Evolutionary conservation across 225 moss, liverwort and hornwort genomes (phyloP).

Genomic region (Ulota crispa): DNA sequence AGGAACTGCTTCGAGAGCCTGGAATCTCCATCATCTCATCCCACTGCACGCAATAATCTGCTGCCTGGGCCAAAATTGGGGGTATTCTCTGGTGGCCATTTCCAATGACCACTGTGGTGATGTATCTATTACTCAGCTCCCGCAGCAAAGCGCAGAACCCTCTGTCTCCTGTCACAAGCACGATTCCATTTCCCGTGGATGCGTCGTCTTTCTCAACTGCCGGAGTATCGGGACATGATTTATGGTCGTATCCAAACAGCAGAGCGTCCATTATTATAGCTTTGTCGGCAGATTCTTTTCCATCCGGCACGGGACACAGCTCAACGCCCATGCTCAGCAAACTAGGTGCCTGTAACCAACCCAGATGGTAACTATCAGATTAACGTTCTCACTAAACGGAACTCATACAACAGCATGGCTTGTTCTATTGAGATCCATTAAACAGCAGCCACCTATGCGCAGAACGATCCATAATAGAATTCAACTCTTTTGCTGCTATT

Average conservation of each 20-base stretch:
- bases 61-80: slow-evolving; percentile 62
- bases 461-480: background rate
- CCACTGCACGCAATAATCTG: slow-evolving; percentile 68
- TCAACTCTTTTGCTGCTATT: background rate
- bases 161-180: slow-evolving; percentile 74
- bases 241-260: slow-evolving; percentile 75
- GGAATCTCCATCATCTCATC: slow-evolving; percentile 69
- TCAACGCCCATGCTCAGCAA: slow-evolving; percentile 68
- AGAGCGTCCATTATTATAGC: slow-evolving; percentile 76
- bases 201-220: slow-evolving; percentile 19
- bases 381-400: background rate
- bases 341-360: slow-evolving; percentile 60
- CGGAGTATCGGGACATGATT: slow-evolving; percentile 50
- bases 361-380: background rate
- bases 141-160: slow-evolving; percentile 71
- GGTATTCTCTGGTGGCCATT: slow-evolving; percentile 78
- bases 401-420: background rate
- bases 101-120: slow-evolving; percentile 73
- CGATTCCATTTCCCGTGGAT: slow-evolving; percentile 50
- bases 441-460: background rate
- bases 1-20: slow-evolving; percentile 28
- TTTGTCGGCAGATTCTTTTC: slow-evolving; percentile 85
- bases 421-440: background rate
- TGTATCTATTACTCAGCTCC: slow-evolving; percentile 63
- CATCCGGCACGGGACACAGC: slow-evolving; percentile 78